A percentile compares a stretch with the other conserved stretches of the same genome.
Conservation (phyloP, 768 basidiomycete genomes). For the Ramaria sp. region DNA sequence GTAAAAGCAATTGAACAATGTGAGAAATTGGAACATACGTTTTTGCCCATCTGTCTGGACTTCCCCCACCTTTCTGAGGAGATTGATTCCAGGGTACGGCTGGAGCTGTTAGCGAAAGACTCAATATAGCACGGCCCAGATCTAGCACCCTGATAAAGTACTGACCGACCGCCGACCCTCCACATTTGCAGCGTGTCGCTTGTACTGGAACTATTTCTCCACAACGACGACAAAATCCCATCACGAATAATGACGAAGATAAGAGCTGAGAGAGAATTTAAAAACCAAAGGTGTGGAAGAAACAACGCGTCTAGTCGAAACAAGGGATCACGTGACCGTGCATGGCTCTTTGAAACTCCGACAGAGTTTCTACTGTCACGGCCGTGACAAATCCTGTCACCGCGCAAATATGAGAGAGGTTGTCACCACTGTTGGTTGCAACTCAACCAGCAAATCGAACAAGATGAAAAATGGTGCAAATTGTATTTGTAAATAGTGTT, state of each 20-base stretch:
- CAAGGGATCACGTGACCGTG: background rate
- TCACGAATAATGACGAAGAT: conserved; percentile 18
- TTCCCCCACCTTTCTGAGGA: conserved; percentile 26
- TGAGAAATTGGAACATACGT: conserved; percentile 47
- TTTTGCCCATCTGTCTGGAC: conserved; percentile 67
- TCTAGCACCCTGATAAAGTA: conserved; percentile 12
- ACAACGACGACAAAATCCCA: conserved; percentile 83
- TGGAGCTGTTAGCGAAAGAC: conserved; percentile 35
- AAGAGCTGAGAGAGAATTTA: background rate
- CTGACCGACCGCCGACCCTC: conserved; percentile 71
- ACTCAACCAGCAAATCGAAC: too few species aligned
- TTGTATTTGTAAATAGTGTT: too few species aligned
- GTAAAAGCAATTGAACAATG: conserved; percentile 28
- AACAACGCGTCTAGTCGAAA: background rate
- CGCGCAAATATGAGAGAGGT: too few species aligned
- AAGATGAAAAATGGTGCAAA: too few species aligned
- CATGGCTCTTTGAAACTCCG: too few species aligned
- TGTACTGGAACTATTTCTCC: conserved; percentile 66
- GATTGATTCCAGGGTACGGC: conserved; percentile 55
- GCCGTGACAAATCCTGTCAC: too few species aligned
- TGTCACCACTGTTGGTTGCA: too few species aligned
- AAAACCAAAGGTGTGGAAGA: background rate
- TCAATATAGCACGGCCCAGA: background rate
- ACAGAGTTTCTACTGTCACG: too few species aligned
- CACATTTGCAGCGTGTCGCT: conserved; percentile 59